Percentiles rank a stretch among this genome's conserved stretches.
Evolutionary conservation across 371 early-diverging fungal genomes (phyloP).

Genomic region (Mucor indicus): DNA sequence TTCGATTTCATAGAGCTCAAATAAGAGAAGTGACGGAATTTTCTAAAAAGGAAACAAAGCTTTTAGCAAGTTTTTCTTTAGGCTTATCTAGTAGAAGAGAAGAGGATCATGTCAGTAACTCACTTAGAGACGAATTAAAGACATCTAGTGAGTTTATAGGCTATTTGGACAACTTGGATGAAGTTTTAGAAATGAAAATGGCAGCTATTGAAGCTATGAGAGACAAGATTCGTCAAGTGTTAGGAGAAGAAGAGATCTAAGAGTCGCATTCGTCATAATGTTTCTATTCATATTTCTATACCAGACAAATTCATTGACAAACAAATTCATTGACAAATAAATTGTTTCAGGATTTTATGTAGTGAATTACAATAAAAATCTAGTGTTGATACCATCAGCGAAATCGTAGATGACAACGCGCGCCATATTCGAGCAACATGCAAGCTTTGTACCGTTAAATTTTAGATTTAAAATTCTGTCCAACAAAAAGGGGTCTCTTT

Average conservation of each 20-base stretch:
- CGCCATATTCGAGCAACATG: constrained; percentile 78
- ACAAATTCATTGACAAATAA: no score
- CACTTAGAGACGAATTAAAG: constrained; percentile 17
- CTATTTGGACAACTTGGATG: constrained; percentile 59
- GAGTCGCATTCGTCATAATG: neutral
- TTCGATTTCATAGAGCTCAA: constrained; percentile 78
- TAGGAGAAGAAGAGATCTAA: constrained; percentile 29
- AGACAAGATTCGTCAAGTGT: constrained; percentile 38
- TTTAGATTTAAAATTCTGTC: constrained; percentile 84
- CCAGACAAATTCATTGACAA: no score
- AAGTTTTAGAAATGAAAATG: constrained; percentile 55
- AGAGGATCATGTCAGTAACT: constrained; percentile 3
- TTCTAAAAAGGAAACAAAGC: constrained; percentile 77
- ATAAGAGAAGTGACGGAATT: constrained; percentile 78
- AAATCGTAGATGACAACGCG: constrained; percentile 81
- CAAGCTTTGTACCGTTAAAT: constrained; percentile 76
- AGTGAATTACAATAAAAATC: constrained; percentile 33
- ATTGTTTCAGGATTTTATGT: no score
- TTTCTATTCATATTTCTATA: no score
- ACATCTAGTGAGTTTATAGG: constrained; percentile 33
- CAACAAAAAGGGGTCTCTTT: constrained; percentile 9
- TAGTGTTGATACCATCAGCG: constrained; percentile 62
- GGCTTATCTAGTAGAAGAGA: constrained; percentile 35
- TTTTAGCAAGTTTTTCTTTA: constrained; percentile 72
- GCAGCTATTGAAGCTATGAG: constrained; percentile 49